These are phyloP conservation scores for Phytopythium litorale DNA, from an alignment of 352 stramenopile species.

Conservation along the genomic window DNA sequence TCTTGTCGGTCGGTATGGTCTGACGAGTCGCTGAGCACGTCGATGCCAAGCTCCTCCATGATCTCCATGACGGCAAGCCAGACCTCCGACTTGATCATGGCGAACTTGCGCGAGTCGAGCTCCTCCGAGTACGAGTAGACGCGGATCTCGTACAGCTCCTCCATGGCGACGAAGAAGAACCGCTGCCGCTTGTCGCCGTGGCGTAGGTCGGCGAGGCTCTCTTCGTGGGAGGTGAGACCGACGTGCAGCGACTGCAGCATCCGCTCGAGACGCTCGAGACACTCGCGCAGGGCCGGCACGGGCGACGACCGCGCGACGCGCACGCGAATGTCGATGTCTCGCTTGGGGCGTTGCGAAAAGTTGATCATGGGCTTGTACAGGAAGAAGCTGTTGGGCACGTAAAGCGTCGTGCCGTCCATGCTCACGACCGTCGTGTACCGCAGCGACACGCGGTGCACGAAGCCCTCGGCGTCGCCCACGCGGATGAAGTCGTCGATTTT, in stretches of 20 bases:
- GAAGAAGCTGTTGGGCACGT: constrained; percentile 87
- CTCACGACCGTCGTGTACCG: constrained; percentile 83
- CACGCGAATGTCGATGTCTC: constrained; percentile 74
- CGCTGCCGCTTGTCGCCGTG: constrained; percentile 80
- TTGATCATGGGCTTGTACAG: constrained; percentile 91
- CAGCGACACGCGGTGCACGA: constrained; percentile 80
- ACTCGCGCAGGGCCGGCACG: constrained; percentile 56
- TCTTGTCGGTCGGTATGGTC: not conserved
- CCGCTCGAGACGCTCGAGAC: constrained; percentile 51
- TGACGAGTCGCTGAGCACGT: constrained; percentile 39
- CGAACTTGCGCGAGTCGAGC: constrained; percentile 81
- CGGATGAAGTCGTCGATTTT: constrained; percentile 88
- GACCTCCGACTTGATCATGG: constrained; percentile 87
- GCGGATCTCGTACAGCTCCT: constrained; percentile 75
- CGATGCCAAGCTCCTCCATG: constrained; percentile 76
- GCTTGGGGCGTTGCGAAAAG: constrained; percentile 80
- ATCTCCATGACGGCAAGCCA: constrained; percentile 88
- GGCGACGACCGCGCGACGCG: constrained; percentile 50
- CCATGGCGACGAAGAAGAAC: constrained; percentile 87
- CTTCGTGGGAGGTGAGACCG: constrained; percentile 82
- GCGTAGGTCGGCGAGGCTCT: constrained; percentile 74
- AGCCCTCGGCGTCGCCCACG: constrained; percentile 66
- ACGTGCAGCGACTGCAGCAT: constrained; percentile 87
- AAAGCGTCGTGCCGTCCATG: constrained; percentile 76
- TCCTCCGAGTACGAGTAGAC: constrained; percentile 89